Base-by-base conservation (phyloP, 192 early-diverging fungal genomes). In the Radiomyces spectabilis region DNA sequence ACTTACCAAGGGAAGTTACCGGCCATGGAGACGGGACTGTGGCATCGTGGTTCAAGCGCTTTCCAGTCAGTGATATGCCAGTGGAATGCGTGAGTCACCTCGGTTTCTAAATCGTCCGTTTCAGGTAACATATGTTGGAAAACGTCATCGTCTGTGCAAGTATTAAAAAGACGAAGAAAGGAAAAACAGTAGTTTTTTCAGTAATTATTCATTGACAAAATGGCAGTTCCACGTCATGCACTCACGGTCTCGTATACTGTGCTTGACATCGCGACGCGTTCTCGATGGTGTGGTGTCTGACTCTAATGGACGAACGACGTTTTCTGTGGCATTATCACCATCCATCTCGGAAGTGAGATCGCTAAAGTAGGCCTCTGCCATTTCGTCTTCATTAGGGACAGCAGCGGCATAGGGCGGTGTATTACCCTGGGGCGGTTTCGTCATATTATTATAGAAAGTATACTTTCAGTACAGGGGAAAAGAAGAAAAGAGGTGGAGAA, bases 1-100 rank as follows among this genome's bases (percentile, higher is more conserved):
- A 41, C 26, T 49, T 55, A 66, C 64, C 64, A 66, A 34, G 53
- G 40, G 46, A 39, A 56, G 12, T 42, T 51, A 44, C 53, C 56
- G 13, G 54, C 47, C 29, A 60, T 44, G 35, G 60, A 66, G 30
- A 31, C 27, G 33, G 64, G 57, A 51, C 57, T 51, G 9, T 55
- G 48, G 12, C 44, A 21, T 49, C 50, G 53, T 16, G 46, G 27
- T 27, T 59, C 57, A 12, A 66, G 21, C 5, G 26, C 18, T 19
- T 50, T 49, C 57, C 57, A 66, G 15, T 66, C 64, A 19, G 30
- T 32, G 2, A 66, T 55, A 22, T 50, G 13, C 64, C 64, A 66
- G 19, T 66, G 64, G 26, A 35, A 66, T 3, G 32, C 47, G 26
- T 24, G 13, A 13, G 19, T 42, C 4, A 15, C 26, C 19, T 51